Percentiles rank a stretch among this genome's conserved stretches.
Conservation (phyloP, 345 rosid genomes). For the Cochlearia excelsa region DNA sequence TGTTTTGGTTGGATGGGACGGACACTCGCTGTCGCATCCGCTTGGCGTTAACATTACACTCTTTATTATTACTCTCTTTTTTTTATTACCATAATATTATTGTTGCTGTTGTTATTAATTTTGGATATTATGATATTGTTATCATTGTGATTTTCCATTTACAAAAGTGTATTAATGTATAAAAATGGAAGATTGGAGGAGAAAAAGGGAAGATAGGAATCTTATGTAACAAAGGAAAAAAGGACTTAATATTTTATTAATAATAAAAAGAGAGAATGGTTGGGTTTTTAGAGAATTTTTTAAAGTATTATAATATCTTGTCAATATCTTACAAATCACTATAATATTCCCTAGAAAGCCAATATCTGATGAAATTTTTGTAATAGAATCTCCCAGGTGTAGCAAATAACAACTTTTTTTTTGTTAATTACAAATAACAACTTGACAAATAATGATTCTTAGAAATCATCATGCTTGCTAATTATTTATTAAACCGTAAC, state of each 20-base stretch:
- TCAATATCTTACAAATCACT: too few species aligned
- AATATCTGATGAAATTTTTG: constrained; percentile 25
- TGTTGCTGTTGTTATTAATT: constrained; percentile 14
- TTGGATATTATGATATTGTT: constrained; percentile 29
- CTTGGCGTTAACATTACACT: constrained; percentile 66
- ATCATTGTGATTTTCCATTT: constrained; percentile 34
- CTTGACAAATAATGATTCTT: too few species aligned
- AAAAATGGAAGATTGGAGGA: constrained; percentile 23
- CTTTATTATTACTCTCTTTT: constrained; percentile 3
- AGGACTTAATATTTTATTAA: constrained; percentile 30
- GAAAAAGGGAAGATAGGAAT: constrained; percentile 3
- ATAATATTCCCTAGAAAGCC: constrained; percentile 20
- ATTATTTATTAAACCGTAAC: too few species aligned
- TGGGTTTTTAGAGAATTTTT: constrained; percentile 2
- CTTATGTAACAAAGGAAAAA: constrained; percentile 11
- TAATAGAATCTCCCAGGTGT: constrained; percentile 14
- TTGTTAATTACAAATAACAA: too few species aligned
- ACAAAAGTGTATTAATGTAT: constrained; percentile 36
- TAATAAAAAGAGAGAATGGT: constrained; percentile 32
- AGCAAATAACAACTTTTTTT: too few species aligned
- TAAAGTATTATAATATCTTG: constrained; percentile 27
- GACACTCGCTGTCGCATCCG: constrained; percentile 87
- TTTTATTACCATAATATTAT: not conserved
- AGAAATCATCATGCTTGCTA: too few species aligned
- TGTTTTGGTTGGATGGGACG: constrained; percentile 88